Base-by-base conservation (phyloP, 345 rosid genomes). In the Populus pruinosa region DNA sequence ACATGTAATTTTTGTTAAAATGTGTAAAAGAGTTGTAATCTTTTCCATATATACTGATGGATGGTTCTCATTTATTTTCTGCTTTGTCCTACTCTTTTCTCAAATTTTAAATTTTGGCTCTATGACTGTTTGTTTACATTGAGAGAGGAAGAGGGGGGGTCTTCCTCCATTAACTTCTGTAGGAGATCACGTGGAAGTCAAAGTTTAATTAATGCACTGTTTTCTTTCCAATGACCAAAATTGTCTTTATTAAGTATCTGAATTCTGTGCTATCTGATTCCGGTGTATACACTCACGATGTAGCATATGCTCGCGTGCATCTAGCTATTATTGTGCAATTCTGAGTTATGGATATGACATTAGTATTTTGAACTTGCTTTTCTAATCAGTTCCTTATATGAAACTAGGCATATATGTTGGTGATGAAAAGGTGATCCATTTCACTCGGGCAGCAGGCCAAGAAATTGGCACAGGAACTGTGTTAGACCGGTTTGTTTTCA, bases 351-450 rank as follows among this genome's bases (percentile, higher is more conserved):
- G 16, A 23, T 59, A 59, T 59, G 64, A 59, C 25, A 25, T 10
- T 59, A 10, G 64, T 29, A 59, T 59, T 59, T 59, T 59, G 29
- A 59, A 3, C 64, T 3, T 59, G 2, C 16, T 59, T 59, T 59
- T 59, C 64, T 59, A 59, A 59, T 23, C 64, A 59, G 14, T 3
- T 59, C 29, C 64, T 10, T 3, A 9, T n/a, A 59, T 59, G 64
- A 59, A 59, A 59, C 56, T 74, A 93, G 98, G 98, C 17, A 90
- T 93, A 33, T 91, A 87, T 39, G 21, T 83, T 23, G 97, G 94
- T 0, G 91, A 90, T 23, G 93, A 84, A 44, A 85, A 78, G 76
- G 98, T 91, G 72, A 87, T 91, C 29, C 97, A 91, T 79, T 93
- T 91, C 84, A 93, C 98, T 65, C 87, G 90, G 3, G 92, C 87